Conservation (phyloP, 164 flowering plant genomes). For the Chimonanthus salicifolius region DNA sequence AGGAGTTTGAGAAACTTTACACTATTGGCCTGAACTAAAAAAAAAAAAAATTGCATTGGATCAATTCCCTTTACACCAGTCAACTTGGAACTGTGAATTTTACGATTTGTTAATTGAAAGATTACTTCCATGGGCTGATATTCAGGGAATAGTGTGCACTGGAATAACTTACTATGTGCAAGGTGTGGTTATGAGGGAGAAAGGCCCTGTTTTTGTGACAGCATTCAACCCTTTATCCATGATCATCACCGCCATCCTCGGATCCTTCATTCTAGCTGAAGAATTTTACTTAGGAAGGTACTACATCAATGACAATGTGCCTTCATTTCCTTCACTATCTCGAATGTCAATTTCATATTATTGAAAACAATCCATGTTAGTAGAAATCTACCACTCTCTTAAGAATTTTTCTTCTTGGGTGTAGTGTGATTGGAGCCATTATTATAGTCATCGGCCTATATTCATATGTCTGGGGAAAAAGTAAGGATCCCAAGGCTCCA, state of each 20-base stretch:
- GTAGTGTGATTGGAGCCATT: slow-evolving; percentile 47
- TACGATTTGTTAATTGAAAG: background rate
- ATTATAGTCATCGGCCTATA: slow-evolving; percentile 50
- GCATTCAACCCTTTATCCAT: slow-evolving; percentile 81
- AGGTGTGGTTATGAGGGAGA: slow-evolving; percentile 55
- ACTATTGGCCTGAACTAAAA: no score
- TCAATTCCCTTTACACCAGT: background rate
- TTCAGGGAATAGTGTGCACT: slow-evolving; percentile 79
- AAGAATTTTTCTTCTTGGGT: background rate
- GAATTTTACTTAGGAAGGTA: slow-evolving; percentile 81
- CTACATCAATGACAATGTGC: background rate
- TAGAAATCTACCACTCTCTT: background rate
- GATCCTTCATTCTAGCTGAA: slow-evolving; percentile 59
- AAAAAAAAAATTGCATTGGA: background rate
- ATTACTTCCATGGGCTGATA: background rate
- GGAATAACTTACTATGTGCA: slow-evolving; percentile 78
- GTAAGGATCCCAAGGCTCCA: slow-evolving; percentile 29
- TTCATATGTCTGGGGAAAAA: slow-evolving; percentile 59
- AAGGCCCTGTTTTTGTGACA: slow-evolving; percentile 87
- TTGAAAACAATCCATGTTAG: background rate
- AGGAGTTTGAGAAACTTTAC: background rate
- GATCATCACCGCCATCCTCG: slow-evolving; percentile 71
- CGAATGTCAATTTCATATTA: background rate
- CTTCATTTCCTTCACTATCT: background rate
- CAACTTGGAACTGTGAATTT: background rate